Conservation (phyloP, 2,329 filamentous ascomycete species). For the Mariannaea sp. region DNA sequence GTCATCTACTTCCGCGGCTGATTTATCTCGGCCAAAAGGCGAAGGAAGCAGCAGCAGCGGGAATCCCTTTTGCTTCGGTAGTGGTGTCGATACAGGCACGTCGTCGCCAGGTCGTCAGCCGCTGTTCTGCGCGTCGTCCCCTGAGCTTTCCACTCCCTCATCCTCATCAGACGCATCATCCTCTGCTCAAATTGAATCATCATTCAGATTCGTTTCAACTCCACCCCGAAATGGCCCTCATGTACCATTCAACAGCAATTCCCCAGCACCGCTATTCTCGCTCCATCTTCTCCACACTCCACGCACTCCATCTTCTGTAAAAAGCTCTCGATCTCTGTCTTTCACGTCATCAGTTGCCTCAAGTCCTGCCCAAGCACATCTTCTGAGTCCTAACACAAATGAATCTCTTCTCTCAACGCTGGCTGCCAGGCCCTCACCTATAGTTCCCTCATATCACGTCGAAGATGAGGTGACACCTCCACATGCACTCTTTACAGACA, state of each 20-base stretch:
- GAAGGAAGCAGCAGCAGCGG: background rate
- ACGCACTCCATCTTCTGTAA: background rate
- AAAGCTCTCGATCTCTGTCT: background rate
- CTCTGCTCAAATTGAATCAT: background rate
- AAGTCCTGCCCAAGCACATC: background rate
- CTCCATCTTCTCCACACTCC: background rate
- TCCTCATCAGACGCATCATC: background rate
- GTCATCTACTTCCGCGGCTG: background rate
- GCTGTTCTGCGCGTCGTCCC: too few relatives aligned
- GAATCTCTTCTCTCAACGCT: background rate
- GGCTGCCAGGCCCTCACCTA: background rate
- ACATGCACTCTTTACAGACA: conserved; percentile 7
- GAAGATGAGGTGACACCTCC: conserved; percentile 4
- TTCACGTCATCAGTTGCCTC: background rate
- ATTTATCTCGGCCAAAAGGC: too few relatives aligned
- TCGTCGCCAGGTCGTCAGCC: too few relatives aligned
- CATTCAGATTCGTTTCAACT: background rate
- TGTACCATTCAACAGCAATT: background rate
- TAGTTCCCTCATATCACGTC: conserved; percentile 1
- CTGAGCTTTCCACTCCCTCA: too few relatives aligned
- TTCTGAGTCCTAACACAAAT: background rate
- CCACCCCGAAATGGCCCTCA: background rate
- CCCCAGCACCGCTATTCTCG: background rate
- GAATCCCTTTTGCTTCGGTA: background rate
- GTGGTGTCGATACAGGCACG: background rate